phyloP scores from a whole-genome alignment of 2,329 filamentous ascomycete genomes.

The Fusarium dimerum region DNA sequence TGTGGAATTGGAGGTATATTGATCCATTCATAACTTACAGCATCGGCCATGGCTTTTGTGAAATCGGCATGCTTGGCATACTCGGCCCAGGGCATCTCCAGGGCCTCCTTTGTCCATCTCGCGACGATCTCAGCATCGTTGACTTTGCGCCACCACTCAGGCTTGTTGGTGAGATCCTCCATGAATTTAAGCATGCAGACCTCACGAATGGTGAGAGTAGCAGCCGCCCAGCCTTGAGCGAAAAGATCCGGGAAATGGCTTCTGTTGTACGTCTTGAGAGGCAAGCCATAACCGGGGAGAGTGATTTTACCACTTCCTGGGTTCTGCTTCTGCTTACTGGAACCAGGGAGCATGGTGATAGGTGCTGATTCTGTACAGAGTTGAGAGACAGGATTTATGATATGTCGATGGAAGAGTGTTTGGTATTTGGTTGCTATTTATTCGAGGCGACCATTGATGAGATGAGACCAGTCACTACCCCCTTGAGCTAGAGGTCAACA shows the following conservation, averaged over 20 bases:
- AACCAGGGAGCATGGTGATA: neutral
- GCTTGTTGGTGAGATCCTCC: constrained; percentile 37
- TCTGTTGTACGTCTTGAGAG: constrained; percentile 12
- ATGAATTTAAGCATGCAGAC: constrained; percentile 36
- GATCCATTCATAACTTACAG: constrained; percentile 20
- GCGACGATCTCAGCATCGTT: constrained; percentile 24
- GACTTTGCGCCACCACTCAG: constrained; percentile 38
- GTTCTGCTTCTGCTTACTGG: neutral
- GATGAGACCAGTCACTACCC: too few relatives aligned
- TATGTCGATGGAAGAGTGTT: too few relatives aligned
- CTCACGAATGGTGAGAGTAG: constrained; percentile 32
- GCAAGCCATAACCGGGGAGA: constrained; percentile 31
- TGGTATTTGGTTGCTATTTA: too few relatives aligned
- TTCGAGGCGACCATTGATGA: too few relatives aligned
- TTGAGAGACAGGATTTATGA: too few relatives aligned
- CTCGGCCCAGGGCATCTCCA: constrained; percentile 32
- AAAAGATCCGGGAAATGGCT: constrained; percentile 26
- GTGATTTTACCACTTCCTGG: neutral
- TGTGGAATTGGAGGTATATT: neutral
- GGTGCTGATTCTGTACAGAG: neutral
- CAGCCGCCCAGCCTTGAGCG: constrained; percentile 22
- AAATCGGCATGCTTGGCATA: constrained; percentile 28
- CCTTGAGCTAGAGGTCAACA: too few relatives aligned
- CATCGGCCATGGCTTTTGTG: constrained; percentile 32
- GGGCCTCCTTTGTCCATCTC: constrained; percentile 33